These are phyloP conservation scores for Agrostemma githago DNA, from an alignment of 148 eudicot genomes.

Conservation along the genomic window DNA sequence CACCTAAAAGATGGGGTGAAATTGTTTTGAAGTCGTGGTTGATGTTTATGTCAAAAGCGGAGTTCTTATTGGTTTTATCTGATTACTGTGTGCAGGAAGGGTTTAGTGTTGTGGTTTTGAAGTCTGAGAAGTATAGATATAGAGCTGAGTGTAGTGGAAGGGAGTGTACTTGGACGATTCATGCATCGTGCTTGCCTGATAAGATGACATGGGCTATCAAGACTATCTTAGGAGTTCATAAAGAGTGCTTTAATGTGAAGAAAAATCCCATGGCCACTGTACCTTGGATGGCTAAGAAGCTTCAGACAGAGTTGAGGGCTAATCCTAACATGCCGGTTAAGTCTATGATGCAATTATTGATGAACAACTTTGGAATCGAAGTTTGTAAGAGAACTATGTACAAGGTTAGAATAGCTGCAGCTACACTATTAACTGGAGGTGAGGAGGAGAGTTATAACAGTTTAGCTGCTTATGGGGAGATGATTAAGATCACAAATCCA, in stretches of 20 bases:
- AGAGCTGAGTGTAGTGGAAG: neutral
- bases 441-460: no score
- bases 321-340: slow-evolving; percentile 3
- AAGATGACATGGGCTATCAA: slow-evolving; percentile 8
- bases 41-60: neutral
- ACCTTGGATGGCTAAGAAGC: neutral
- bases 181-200: neutral
- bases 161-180: neutral
- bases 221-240: neutral
- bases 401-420: no score
- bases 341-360: no score
- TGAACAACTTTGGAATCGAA: no score
- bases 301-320: neutral
- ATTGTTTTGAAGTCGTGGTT: neutral
- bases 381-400: no score
- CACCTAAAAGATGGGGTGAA: neutral
- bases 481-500: no score
- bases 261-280: neutral
- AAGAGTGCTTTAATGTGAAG: neutral
- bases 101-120: neutral
- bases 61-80: neutral
- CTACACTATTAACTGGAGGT: no score
- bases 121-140: neutral
- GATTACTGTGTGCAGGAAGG: neutral
- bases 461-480: no score